Conservation (phyloP, 2,329 filamentous ascomycete species). For the Trichophyton schoenleinii region DNA sequence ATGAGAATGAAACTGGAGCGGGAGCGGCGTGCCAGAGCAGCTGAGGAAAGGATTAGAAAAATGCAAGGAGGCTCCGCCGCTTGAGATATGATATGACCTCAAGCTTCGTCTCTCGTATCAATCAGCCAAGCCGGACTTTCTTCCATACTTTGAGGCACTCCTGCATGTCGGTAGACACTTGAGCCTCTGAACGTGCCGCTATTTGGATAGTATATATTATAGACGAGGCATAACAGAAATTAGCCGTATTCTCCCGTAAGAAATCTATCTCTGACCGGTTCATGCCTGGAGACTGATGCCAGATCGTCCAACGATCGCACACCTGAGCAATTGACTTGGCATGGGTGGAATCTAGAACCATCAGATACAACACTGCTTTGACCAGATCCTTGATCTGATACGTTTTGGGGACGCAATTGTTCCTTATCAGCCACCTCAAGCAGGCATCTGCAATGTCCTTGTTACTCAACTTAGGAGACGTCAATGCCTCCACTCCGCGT, state of each 20-base stretch:
- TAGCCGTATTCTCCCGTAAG: slow-evolving; percentile 15
- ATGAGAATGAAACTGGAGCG: slow-evolving; percentile 73
- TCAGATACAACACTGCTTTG: slow-evolving; percentile 19
- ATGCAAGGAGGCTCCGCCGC: slow-evolving; percentile 39
- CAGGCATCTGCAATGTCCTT: slow-evolving; percentile 17
- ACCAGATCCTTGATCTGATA: slow-evolving; percentile 17
- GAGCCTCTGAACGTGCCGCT: slow-evolving; percentile 12
- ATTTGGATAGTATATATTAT: slow-evolving; percentile 17
- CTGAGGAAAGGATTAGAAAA: slow-evolving; percentile 69
- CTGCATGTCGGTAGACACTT: slow-evolving; percentile 19
- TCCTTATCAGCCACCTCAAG: slow-evolving; percentile 17
- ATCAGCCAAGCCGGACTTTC: slow-evolving; percentile 20
- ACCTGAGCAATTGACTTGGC: slow-evolving; percentile 16
- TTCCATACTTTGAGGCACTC: slow-evolving; percentile 22
- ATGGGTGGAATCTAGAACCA: slow-evolving; percentile 17
- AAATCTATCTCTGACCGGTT: slow-evolving; percentile 17
- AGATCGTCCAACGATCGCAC: slow-evolving; percentile 20
- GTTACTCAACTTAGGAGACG: slow-evolving; percentile 17
- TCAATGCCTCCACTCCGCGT: slow-evolving; percentile 17
- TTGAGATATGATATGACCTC: not conserved
- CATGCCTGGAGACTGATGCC: slow-evolving; percentile 19
- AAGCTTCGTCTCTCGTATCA: not conserved
- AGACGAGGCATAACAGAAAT: slow-evolving; percentile 19
- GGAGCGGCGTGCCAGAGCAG: slow-evolving; percentile 79
- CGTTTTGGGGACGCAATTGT: slow-evolving; percentile 16